A percentile compares a stretch with the other conserved stretches of the same genome.
Evolutionary conservation across 2,329 filamentous ascomycete genomes (phyloP).

Genomic region (Colletotrichum falcatum): DNA sequence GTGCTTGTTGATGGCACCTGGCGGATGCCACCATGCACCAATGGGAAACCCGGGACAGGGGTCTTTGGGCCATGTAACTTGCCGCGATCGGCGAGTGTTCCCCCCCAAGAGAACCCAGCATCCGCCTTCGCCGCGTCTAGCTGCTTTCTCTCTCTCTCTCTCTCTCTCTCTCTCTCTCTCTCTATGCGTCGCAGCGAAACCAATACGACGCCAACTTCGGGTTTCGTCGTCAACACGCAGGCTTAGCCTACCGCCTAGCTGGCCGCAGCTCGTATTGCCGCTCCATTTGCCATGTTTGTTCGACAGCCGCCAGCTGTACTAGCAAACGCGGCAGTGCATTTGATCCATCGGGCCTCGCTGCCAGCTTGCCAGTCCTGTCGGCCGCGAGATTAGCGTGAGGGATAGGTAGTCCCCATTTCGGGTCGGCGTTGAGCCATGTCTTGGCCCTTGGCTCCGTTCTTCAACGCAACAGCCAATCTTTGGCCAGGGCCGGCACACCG

Average conservation of each 20-base stretch:
- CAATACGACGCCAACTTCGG: conserved; percentile 14
- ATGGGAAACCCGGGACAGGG: conserved; percentile 47
- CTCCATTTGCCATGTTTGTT: conserved; percentile 7
- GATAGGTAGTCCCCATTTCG: conserved; percentile 17
- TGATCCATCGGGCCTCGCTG: conserved; percentile 13
- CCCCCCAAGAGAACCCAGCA: conserved; percentile 35
- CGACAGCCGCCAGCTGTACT: conserved; percentile 28
- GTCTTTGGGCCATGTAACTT: conserved; percentile 49
- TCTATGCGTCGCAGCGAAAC: conserved; percentile 41
- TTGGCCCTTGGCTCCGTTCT: conserved; percentile 32
- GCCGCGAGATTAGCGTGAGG: conserved; percentile 31
- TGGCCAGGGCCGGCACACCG: conserved; percentile 15
- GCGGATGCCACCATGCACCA: conserved; percentile 44
- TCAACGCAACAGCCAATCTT: conserved; percentile 26
- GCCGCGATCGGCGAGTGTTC: conserved; percentile 50
- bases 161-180: conserved; percentile 8
- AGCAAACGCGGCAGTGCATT: conserved; percentile 40
- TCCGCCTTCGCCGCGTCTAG: conserved; percentile 47
- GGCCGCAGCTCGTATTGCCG: conserved; percentile 34
- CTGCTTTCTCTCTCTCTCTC: not conserved
- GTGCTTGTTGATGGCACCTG: conserved; percentile 15
- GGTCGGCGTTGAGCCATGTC: conserved; percentile 29
- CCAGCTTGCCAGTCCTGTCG: not conserved
- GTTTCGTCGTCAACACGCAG: conserved; percentile 26
- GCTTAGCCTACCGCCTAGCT: conserved; percentile 17